These are phyloP conservation scores for Colletotrichum neosansevieriae DNA, from an alignment of 2,329 filamentous ascomycete species.

Conservation along the genomic window DNA sequence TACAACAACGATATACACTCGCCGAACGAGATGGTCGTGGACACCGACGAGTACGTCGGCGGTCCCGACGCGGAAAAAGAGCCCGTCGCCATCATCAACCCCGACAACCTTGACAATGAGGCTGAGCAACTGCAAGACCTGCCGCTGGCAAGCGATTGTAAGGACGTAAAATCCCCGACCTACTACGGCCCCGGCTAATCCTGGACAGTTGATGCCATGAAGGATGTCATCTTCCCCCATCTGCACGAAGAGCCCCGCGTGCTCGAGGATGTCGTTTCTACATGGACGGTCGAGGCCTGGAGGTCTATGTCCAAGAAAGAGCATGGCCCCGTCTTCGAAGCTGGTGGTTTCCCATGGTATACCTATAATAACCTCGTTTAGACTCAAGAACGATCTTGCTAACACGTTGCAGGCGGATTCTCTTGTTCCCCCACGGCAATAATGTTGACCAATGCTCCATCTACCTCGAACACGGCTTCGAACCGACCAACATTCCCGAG, in stretches of 20 bases:
- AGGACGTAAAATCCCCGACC: constrained; percentile 45
- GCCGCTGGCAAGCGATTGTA: constrained; percentile 66
- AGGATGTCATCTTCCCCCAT: constrained; percentile 80
- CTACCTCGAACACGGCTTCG: constrained; percentile 95
- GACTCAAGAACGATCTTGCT: constrained; percentile 36
- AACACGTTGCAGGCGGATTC: constrained; percentile 75
- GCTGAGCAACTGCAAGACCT: constrained; percentile 61
- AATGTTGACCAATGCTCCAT: constrained; percentile 94
- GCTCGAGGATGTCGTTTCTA: constrained; percentile 79
- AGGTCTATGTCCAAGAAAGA: constrained; percentile 80
- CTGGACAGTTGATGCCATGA: constrained; percentile 82
- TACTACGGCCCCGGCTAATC: constrained; percentile 44
- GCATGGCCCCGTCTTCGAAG: constrained; percentile 89
- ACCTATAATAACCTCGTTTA: neutral
- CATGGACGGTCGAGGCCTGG: constrained; percentile 93
- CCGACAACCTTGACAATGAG: constrained; percentile 63
- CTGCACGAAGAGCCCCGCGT: constrained; percentile 82
- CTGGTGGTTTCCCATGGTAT: constrained; percentile 88
- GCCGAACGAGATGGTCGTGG: constrained; percentile 68
- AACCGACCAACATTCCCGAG: constrained; percentile 77
- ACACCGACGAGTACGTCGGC: constrained; percentile 67
- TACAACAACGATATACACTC: constrained; percentile 65
- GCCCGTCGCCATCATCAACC: constrained; percentile 65
- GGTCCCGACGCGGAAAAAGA: constrained; percentile 63
- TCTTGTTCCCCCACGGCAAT: constrained; percentile 96